Conservation (phyloP, 768 basidiomycete species). For the Rhizopogon salebrosus region DNA sequence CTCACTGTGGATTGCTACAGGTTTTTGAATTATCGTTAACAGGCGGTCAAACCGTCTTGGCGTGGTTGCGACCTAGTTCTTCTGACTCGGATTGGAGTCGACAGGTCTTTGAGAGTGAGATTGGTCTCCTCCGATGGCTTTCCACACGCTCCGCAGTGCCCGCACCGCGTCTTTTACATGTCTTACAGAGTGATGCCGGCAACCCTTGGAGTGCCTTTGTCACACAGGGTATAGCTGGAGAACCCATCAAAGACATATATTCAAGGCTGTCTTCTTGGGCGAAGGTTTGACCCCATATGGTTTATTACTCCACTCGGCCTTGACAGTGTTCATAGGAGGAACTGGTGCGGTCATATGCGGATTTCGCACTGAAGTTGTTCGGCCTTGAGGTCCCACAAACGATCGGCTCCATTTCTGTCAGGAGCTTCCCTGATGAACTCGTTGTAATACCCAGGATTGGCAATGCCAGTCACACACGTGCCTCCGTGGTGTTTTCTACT, state of each 20-base stretch:
- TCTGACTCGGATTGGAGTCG: neutral
- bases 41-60: neutral
- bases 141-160: neutral
- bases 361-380: constrained; percentile 5
- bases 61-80: neutral
- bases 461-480: neutral
- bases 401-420: neutral
- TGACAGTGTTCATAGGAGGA: constrained; percentile 3
- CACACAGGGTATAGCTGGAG: neutral
- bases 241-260: neutral
- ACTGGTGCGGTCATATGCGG: constrained; percentile 9
- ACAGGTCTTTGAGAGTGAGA: constrained; percentile 1
- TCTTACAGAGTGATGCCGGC: neutral
- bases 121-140: neutral
- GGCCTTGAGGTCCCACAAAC: constrained; percentile 3
- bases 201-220: neutral
- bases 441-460: constrained; percentile 1
- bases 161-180: neutral
- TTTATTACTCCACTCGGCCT: neutral
- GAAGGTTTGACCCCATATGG: constrained; percentile 1
- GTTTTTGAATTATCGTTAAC: constrained; percentile 4
- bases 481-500: neutral
- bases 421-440: neutral
- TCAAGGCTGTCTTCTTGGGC: neutral
- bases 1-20: neutral